Base-by-base conservation (phyloP, 495 filamentous ascomycete species). In the Penicillium paradoxum region DNA sequence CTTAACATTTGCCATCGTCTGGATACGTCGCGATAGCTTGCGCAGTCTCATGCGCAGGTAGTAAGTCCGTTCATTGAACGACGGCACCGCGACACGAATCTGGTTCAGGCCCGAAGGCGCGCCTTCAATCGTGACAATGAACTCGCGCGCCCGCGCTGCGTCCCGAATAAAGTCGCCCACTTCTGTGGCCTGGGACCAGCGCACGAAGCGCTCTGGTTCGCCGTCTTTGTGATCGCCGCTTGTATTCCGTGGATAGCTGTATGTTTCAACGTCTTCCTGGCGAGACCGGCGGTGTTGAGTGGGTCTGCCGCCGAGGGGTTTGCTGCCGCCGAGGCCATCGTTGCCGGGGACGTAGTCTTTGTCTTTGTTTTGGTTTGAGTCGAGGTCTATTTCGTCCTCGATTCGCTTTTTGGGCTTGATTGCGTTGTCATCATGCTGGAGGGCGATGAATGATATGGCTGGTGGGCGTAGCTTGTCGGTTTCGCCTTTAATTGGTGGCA, bases 131-230 rank as follows among this genome's bases (percentile, higher is more conserved):
- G 87, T 84, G 19, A 96, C 79, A 19, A 86, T 83, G 64, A 97
- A 97, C 59, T 95, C 89, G 41, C 86, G 76, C 0, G 84, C 86
- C 0, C 89, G 78, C 4, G 91, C 86, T 0, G 92, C 91, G 60
- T 96, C 92, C 4, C 90, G 88, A 54, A 97, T 90, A 68, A 97
- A 97, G 70, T 97, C 91, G 9, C 91, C 92, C 24, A 97, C 84
- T 59, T 97, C 92, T 9, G 91, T 96, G 14, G 83, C 84, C 34
- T 82, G 80, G 17, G 87, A 90, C 92, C 92, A 97, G n/a, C 90
- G 87, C 0, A 96, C 89, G 72, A 91, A 91, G 19, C 59, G 66
- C 18, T 68, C 56, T 3, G 66, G 64, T n/a, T 55, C 40, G 3
- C 54, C 56, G 4, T 55, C 40, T 24, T 56, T 41, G 1, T 55